Base-by-base conservation (phyloP, 2,329 filamentous ascomycete genomes). In the Penicillium sp. region DNA sequence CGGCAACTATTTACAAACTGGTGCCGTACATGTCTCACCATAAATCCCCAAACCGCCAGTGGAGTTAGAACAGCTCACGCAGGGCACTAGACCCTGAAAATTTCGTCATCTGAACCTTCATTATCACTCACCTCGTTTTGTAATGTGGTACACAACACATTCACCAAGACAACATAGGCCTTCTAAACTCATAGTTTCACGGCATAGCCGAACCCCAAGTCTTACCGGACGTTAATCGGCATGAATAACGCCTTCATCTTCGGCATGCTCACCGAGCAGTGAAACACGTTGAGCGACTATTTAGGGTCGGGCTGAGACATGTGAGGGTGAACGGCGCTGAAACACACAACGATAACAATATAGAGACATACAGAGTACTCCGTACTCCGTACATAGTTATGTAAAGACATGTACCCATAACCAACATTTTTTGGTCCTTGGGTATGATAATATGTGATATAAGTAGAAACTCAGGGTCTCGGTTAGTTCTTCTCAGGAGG, bases 241-340 rank as follows among this genome's bases (percentile, higher is more conserved):
- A 37, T 3, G 35, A 16, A 33, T 17, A 31, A 41, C 19, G 22
- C n/a, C 14, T 33, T 41, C 5, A 49, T 35, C 30, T 44, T 33
- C 28, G 17, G 8, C 16, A 38, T 46, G 10, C 30, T 31, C 42
- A 33, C 40, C 28, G 41, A 41, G 40, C 40, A 49, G 30, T 61
- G 59, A 62, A 56, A 62, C 60, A 46, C 30, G 9, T 36, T 11
- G 19, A 25, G 25, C 36, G 30, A 50, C 2, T 42, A 33, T 50
- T 49, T 54, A 28, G 14, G 46, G 45, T 41, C 37, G 30, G 30
- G 36, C 38, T 12, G 33, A 37, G 17, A 37, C 25, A 51, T 26
- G 22, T 16, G 9, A 31, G 5, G 19, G 10, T 22, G 19, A 50
- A 5, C 4, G 16, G 8, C 14, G 14, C 6, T n/a, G 10, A 8